Evolutionary conservation across 2,329 filamentous ascomycete species (phyloP), one percentile per base, ranked within the genome.

Genomic region (Penicillium sp.): DNA sequence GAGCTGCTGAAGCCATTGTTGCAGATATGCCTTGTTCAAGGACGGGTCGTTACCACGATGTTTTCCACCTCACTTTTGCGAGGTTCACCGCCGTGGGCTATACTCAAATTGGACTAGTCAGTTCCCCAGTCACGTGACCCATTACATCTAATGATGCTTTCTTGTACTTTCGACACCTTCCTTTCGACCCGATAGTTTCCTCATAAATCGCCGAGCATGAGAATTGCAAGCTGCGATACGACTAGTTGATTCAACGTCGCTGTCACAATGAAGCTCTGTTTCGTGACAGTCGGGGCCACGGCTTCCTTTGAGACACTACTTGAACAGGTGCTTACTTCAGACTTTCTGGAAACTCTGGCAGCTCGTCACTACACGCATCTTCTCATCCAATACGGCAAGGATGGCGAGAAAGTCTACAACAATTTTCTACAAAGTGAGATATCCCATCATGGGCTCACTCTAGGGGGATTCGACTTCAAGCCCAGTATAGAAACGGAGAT

Each of bases 281-380:
- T 99, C 62, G 88, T 97, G 52, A 97, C 94, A 0, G 89, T 96
- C 29, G 94, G 94, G 53, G 93, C 94, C 5, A 99, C 93, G 0
- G 92, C 92, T 14, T 84, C 88, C 18, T 99, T 99, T 74, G 80
- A 82, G 49, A 74, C 80, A 6, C 83, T 99, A 2, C 82, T 96
- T 52, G 75, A 81, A 42, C 83, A 87, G 31, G 83, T 88, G 10
- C 77, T 95, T 5, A 76, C 81, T 16, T 75, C 81, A 0, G 64
- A 72, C 0, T 92, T 94, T 67, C 79, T 95, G 57, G 62, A 77
- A 5, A 78, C 81, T 5, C 81, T 97, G 11, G 67, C 71, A 10
- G 66, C 75, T 2, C 72, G 82, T 10, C 81, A 81, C 43, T 97
- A 90, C 74, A 90, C 87, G 0, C 78, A 88, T 56, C 79, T 97